Evolutionary conservation across 179 eudicot species (phyloP), one percentile per base, ranked within the genome.

Genomic region (Silene coronaria): DNA sequence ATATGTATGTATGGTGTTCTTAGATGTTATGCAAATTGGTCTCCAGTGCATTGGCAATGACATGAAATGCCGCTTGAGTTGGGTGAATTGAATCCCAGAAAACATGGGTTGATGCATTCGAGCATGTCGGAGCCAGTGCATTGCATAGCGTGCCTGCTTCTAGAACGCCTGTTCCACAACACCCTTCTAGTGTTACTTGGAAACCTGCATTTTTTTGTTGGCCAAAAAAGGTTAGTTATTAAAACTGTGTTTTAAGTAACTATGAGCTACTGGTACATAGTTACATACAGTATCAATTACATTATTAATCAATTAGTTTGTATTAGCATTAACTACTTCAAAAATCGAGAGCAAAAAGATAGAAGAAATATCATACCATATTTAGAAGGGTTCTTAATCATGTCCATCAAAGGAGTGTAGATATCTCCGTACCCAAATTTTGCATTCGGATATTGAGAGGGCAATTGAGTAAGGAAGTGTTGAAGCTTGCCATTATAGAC

Each of bases 21-120:
- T 12, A 38, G 12, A 7, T 38, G 45, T 38, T 63, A 36, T 76
- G n/a, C n/a, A 59, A 51, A 48, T 16, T 57, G 36, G 61, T n/a
- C 6, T 24, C 19, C 42, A 81, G 45, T 19, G 72, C 26, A 46
- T 78, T 32, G 32, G 84, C 84, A 75, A 78, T 66, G 51, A 75
- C 30, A 26, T 19, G 27, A 53, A 64, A 60, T 22, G 82, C 76
- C 1, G 84, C 79, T 78, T 82, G 77, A 22, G 82, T 71, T 0
- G 84, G 82, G 21, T 82, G 84, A 57, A 82, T 75, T 24, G 81
- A 30, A 67, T 75, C 82, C 76, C 76, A 81, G 64, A 82, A 82
- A 28, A 82, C 63, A 67, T 57, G 72, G 23, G n/a, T 24, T 9
- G 82, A 65, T 10, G 84, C 65, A 76, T 82, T 78, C 5, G 70